Base-by-base conservation (phyloP, 306 rosid species). In the Vigna mungo region DNA sequence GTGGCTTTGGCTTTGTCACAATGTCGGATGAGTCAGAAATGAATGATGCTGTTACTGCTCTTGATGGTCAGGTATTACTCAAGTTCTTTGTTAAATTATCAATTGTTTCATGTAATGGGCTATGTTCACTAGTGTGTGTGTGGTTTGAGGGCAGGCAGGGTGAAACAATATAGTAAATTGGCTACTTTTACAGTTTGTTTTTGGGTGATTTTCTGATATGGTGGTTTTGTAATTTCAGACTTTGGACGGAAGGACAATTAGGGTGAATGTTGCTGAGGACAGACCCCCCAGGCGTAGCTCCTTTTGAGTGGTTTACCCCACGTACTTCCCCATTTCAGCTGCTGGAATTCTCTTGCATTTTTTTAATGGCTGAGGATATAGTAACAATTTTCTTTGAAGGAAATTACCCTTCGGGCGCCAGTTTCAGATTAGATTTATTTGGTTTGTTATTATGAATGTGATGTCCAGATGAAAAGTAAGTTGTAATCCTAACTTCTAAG, bases 1-100 rank as follows among this genome's bases (percentile, higher is more conserved):
- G 99, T 78, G 99, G 99, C 72, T 96, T 96, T 86, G 99, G 98
- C 78, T 96, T 96, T 80, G 99, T 96, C 39, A 89, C 92, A 53
- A 81, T 92, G 88, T 74, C 94, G 17, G 81, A 85, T 34, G 99
- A 96, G 69, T 72, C 81, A 9, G 99, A 82, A 80, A 84, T 91
- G 99, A 91, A 89, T 68, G 97, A 88, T 78, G 99, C 99, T 72
- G 86, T 96, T 78, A 94, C 91, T 78, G 99, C 98, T 59, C 89
- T 92, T 25, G 97, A 96, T 79, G 99, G 99, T 62, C 97, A 96
- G 99, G 99, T 96, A 96, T 69, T 43, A 20, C 78, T 48, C 0
- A 16, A 54, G 15, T 48, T 51, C 63, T 69, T 77, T 58, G 39
- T 71, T 17, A 36, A 52, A 5, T 49, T 32, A 53, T 39, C 65